phyloP scores from a whole-genome alignment of 495 filamentous ascomycete species.

The Jackrogersella multiformis region DNA sequence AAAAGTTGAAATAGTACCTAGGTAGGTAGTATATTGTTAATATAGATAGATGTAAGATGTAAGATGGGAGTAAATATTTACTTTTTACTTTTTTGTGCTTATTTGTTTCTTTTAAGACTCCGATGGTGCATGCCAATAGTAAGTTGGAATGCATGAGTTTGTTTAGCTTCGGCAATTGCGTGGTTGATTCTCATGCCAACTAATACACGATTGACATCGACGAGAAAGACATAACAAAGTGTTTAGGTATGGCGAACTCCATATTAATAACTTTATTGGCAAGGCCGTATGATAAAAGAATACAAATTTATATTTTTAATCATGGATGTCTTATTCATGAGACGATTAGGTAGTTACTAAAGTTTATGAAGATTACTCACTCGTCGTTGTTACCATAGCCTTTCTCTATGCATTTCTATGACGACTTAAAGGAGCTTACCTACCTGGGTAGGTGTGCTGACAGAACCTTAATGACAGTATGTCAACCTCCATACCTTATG shows the following conservation, averaged over 20 bases:
- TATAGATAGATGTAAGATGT: too few species aligned
- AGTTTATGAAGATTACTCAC: too few species aligned
- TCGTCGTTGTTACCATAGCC: too few species aligned
- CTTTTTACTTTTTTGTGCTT: constrained; percentile 2
- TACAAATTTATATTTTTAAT: not conserved
- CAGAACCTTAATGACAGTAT: not conserved
- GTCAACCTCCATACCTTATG: too few species aligned
- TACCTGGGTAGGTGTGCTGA: not conserved
- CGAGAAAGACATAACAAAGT: constrained; percentile 29
- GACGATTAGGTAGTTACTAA: too few species aligned
- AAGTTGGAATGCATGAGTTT: constrained; percentile 12
- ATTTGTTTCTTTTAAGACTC: not conserved
- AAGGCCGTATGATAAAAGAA: not conserved
- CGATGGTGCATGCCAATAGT: not conserved
- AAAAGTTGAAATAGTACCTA: not conserved
- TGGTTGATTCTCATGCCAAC: constrained; percentile 27
- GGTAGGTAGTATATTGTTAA: not conserved
- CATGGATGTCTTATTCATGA: not conserved
- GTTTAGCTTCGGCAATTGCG: constrained; percentile 10
- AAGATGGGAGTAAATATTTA: not conserved
- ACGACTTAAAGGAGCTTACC: constrained; percentile 5
- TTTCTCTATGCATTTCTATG: constrained; percentile 1
- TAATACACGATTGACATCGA: constrained; percentile 12
- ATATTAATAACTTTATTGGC: not conserved
- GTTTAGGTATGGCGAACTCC: not conserved